Evolutionary conservation across 2,329 filamentous ascomycete species (phyloP).

Genomic region (Pseudocercospora cruenta): DNA sequence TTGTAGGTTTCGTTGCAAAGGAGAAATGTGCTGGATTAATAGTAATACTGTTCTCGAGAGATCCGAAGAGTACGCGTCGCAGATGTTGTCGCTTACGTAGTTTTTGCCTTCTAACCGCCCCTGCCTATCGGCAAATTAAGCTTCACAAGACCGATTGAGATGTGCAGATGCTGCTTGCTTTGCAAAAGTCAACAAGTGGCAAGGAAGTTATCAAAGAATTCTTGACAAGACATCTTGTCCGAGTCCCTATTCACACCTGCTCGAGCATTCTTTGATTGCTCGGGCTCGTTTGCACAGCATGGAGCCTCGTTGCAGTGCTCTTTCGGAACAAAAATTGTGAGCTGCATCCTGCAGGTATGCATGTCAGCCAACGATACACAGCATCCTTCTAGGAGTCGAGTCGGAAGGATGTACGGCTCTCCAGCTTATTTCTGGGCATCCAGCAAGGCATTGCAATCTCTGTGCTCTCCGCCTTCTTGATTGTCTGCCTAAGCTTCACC

Average conservation of each 20-base stretch:
- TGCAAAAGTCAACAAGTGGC: background rate
- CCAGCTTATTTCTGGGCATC: background rate
- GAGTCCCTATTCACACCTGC: background rate
- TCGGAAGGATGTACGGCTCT: constrained; percentile 5
- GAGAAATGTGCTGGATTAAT: background rate
- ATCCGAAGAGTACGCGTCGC: background rate
- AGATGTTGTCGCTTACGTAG: background rate
- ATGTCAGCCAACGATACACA: constrained; percentile 1
- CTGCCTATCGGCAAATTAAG: background rate
- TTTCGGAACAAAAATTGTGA: background rate
- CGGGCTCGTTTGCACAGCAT: background rate
- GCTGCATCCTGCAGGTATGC: constrained; percentile 2
- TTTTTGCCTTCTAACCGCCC: background rate
- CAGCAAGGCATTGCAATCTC: background rate
- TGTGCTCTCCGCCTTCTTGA: background rate
- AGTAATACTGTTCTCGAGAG: background rate
- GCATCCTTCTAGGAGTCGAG: background rate
- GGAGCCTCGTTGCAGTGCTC: background rate
- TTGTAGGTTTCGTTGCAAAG: background rate
- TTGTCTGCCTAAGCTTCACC: background rate
- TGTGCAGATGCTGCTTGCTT: background rate
- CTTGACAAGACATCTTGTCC: background rate
- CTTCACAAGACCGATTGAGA: background rate
- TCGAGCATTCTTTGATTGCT: background rate
- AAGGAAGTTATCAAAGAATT: background rate